Conservation (phyloP, 148 eudicot species). For the Fagopyrum tataricum region DNA sequence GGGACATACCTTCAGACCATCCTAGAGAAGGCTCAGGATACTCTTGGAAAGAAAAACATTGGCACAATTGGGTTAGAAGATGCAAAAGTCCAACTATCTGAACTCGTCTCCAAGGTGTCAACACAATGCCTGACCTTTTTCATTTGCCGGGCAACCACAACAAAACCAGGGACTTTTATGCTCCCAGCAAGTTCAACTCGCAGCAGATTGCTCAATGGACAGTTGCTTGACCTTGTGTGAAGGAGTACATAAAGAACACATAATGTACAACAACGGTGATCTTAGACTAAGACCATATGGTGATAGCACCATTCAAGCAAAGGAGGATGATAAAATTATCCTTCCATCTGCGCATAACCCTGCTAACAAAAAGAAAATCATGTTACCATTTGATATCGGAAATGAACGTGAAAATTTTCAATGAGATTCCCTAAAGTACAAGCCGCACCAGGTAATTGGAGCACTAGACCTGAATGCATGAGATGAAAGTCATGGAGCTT, state of each 20-base stretch:
- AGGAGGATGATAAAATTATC: slow-evolving; percentile 24
- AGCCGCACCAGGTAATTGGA: slow-evolving; percentile 32
- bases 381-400: slow-evolving; percentile 25
- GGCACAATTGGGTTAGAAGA: slow-evolving; percentile 72
- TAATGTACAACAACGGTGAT: slow-evolving; percentile 36
- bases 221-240: slow-evolving; percentile 78
- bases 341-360: slow-evolving; percentile 20
- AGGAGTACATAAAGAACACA: slow-evolving; percentile 52
- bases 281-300: slow-evolving; percentile 39
- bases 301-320: slow-evolving; percentile 25
- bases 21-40: slow-evolving; percentile 81
- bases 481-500: slow-evolving; percentile 46
- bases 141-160: slow-evolving; percentile 32
- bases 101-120: slow-evolving; percentile 67
- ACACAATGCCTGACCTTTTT: slow-evolving; percentile 57
- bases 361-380: slow-evolving; percentile 19
- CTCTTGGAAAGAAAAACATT: slow-evolving; percentile 67
- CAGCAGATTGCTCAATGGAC: slow-evolving; percentile 53
- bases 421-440: slow-evolving; percentile 32
- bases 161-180: too few relatives aligned
- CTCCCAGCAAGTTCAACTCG: slow-evolving; percentile 29
- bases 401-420: slow-evolving; percentile 26
- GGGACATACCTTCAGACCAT: slow-evolving; percentile 84
- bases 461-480: slow-evolving; percentile 58
- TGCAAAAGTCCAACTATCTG: slow-evolving; percentile 71